Base-by-base conservation (phyloP, 192 early-diverging fungal species). In the Entomortierella parvispora region DNA sequence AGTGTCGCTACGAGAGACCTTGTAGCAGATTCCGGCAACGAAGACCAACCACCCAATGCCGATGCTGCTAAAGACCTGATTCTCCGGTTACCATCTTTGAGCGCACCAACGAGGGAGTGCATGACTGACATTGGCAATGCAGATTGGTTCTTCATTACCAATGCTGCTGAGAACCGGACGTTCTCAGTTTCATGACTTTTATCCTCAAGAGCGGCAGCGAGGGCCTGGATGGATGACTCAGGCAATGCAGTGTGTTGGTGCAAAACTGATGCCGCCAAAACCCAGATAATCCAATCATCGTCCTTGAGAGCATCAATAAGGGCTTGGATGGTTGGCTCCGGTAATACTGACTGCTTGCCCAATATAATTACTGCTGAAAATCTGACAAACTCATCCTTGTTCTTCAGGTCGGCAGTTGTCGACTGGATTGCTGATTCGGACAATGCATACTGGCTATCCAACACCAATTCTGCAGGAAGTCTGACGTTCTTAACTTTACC, bases 381-480 rank as follows among this genome's bases (percentile, higher is more conserved):
- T 25, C 44, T 45, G 44, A 45, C 2, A 25, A 51, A n/a, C 32
- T n/a, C 22, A 54, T 54, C 22, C 14, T 26, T 32, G 52, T 11
- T 22, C 26, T 25, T 51, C 20, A 26, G 4, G 31, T 17, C 29
- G 29, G 25, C 54, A 57, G 37, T 3, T 17, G 37, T 29, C 18
- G 54, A 37, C 32, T 57, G 54, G 54, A 57, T 37, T 29, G 32
- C 54, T 23, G 54, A 4, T 57, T 42, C 54, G 15, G 54, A 9
- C 33, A 37, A 42, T 23, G 54, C 32, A 18, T 25, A 37, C 54
- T 37, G 54, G 0, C n/a, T 37, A 33, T 33, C 32, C 32, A 57
- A 40, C 22, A 18, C 54, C 20, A 4, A 3, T 42, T 12, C 54
- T 37, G 54, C 54, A 26, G 28, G 28, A 1, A 3, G 8, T n/a